Percentiles rank a stretch among this genome's conserved stretches.
These are phyloP conservation scores for Coemansia sp. DNA, from an alignment of 192 early-diverging fungal genomes.

Conservation along the genomic window DNA sequence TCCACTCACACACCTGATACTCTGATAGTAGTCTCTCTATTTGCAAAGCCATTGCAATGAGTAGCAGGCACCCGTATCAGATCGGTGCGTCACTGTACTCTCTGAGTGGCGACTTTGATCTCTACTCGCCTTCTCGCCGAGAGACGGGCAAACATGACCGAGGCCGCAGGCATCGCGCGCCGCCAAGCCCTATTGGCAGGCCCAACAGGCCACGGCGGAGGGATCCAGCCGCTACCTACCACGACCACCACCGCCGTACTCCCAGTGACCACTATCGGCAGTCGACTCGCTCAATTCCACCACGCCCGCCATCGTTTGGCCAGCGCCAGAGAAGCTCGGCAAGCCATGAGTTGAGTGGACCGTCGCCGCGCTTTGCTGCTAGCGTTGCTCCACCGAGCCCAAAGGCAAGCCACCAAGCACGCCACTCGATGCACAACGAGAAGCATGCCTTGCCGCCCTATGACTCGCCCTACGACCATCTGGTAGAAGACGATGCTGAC, in stretches of 20 bases:
- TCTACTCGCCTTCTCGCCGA: neutral
- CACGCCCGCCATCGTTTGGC: conserved; percentile 25
- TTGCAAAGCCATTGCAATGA: neutral
- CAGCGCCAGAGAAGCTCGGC: conserved; percentile 9
- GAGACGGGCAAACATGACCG: conserved; percentile 4
- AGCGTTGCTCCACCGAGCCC: conserved; percentile 2
- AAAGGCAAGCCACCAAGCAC: conserved; percentile 8
- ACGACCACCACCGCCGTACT: conserved; percentile 25
- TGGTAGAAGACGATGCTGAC: conserved; percentile 21
- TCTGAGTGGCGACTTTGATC: conserved; percentile 9
- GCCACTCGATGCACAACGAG: conserved; percentile 13
- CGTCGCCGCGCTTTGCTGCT: conserved; percentile 17
- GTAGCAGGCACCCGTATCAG: conserved; percentile 4
- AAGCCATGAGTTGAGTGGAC: conserved; percentile 13
- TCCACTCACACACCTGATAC: neutral
- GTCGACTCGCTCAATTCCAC: conserved; percentile 19
- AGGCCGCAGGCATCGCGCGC: conserved; percentile 9
- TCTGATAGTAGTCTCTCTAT: neutral
- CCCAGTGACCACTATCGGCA: conserved; percentile 11
- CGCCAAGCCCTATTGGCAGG: conserved; percentile 16
- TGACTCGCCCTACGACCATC: conserved; percentile 9
- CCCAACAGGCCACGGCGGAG: conserved; percentile 12
- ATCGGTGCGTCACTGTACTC: conserved; percentile 10
- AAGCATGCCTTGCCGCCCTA: conserved; percentile 37
- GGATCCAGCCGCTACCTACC: conserved; percentile 23